Evolutionary conservation across 345 rosid species (phyloP).

Genomic region (Ricinus communis): DNA sequence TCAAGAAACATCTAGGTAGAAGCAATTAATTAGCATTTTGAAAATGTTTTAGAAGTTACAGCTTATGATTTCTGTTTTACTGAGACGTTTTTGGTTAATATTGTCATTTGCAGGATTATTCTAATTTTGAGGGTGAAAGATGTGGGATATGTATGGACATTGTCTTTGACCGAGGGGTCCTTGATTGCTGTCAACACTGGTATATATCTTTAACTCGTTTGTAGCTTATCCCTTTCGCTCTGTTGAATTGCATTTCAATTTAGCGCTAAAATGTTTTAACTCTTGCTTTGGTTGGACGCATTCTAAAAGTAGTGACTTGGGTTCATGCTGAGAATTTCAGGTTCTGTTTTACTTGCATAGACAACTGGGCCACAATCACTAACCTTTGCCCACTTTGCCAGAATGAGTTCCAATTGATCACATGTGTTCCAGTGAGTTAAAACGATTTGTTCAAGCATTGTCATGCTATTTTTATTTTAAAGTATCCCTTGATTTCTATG

Average conservation of each 20-base stretch:
- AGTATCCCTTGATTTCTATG: constrained; percentile 2
- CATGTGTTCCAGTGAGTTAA: constrained; percentile 92
- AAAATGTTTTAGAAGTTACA: not conserved
- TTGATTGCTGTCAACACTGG: constrained; percentile 99
- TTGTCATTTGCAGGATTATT: constrained; percentile 49
- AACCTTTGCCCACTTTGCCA: constrained; percentile 98
- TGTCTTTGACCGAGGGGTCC: constrained; percentile 89
- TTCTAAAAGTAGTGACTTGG: constrained; percentile 24
- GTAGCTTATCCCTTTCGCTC: not conserved
- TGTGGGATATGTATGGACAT: constrained; percentile 99
- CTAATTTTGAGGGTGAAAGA: constrained; percentile 65
- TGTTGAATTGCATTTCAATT: not conserved
- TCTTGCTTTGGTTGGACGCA: constrained; percentile 7
- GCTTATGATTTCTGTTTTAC: not conserved
- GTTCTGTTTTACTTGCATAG: constrained; percentile 99
- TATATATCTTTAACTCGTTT: constrained; percentile 26
- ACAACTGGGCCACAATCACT: constrained; percentile 95
- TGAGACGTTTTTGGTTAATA: not conserved
- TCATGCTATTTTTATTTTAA: not conserved
- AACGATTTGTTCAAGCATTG: constrained; percentile 1
- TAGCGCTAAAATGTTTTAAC: too few species aligned
- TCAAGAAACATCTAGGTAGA: too few species aligned
- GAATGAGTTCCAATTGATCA: constrained; percentile 88
- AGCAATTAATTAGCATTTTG: not conserved
- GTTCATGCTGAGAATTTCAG: constrained; percentile 42